Percentiles rank a stretch among this genome's conserved stretches.
phyloP scores from a whole-genome alignment of 306 rosid genomes.

The Quillaja saponaria region DNA sequence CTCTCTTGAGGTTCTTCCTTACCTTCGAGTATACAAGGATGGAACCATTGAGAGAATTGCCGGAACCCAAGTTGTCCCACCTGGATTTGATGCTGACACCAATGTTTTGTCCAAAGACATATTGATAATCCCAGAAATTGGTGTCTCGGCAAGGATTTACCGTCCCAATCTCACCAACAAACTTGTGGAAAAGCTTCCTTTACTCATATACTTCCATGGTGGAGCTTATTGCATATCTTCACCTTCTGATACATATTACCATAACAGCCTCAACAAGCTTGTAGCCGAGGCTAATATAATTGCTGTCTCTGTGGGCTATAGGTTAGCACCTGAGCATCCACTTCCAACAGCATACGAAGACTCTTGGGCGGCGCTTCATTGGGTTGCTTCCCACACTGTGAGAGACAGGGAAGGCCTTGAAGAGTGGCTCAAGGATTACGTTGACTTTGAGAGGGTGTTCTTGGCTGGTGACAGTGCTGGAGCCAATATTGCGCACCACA shows the following conservation, averaged over 20 bases:
- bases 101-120: slow-evolving; percentile 76
- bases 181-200: slow-evolving; percentile 45
- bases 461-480: slow-evolving; percentile 85
- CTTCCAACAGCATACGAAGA: slow-evolving; percentile 71
- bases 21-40: slow-evolving; percentile 58
- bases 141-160: slow-evolving; percentile 66
- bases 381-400: slow-evolving; percentile 47
- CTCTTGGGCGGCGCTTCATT: slow-evolving; percentile 64
- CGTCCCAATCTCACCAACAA: slow-evolving; percentile 28
- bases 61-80: slow-evolving; percentile 52
- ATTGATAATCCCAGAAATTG: slow-evolving; percentile 48
- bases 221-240: slow-evolving; percentile 75
- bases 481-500: slow-evolving; percentile 68
- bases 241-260: slow-evolving; percentile 65
- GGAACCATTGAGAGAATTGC: slow-evolving; percentile 63
- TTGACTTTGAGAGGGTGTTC: slow-evolving; percentile 51
- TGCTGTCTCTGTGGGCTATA: slow-evolving; percentile 60
- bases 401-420: slow-evolving; percentile 30
- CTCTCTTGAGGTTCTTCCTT: slow-evolving; percentile 57
- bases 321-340: slow-evolving; percentile 78
- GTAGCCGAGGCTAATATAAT: slow-evolving; percentile 53
- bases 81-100: slow-evolving; percentile 56
- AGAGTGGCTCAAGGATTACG: slow-evolving; percentile 52
- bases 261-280: slow-evolving; percentile 61
- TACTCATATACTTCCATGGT: slow-evolving; percentile 73